Conservation (phyloP, 2,329 filamentous ascomycete genomes). For the Cladophialophora psammophila region DNA sequence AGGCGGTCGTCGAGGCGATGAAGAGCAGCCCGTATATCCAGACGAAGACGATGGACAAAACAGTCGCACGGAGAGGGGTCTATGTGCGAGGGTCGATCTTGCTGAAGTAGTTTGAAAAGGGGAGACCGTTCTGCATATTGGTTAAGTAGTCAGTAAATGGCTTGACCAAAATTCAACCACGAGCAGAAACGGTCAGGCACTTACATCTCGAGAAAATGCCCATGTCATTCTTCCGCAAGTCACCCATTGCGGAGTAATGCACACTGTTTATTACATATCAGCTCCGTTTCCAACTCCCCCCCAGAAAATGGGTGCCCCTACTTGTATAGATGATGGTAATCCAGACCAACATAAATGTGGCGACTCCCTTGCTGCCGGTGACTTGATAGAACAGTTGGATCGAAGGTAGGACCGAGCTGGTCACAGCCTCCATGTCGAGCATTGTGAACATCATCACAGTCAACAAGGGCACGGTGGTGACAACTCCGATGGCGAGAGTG, state of each 20-base stretch:
- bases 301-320: not conserved
- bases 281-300: not conserved
- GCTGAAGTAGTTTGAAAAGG: slow-evolving; percentile 51
- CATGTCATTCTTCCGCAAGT: slow-evolving; percentile 61
- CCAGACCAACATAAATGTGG: slow-evolving; percentile 55
- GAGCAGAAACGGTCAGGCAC: not conserved
- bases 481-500: slow-evolving; percentile 50
- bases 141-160: not conserved
- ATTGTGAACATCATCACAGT: slow-evolving; percentile 13
- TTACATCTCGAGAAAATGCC: slow-evolving; percentile 59
- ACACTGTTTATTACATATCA: not conserved
- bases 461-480: slow-evolving; percentile 39
- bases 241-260: slow-evolving; percentile 56
- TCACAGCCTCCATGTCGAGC: slow-evolving; percentile 15
- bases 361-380: slow-evolving; percentile 44
- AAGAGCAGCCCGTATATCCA: slow-evolving; percentile 49
- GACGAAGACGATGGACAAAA: slow-evolving; percentile 44
- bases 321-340: slow-evolving; percentile 57
- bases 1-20: slow-evolving; percentile 47
- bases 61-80: slow-evolving; percentile 50
- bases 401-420: slow-evolving; percentile 4
- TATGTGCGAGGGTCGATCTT: slow-evolving; percentile 43
- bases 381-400: slow-evolving; percentile 14
- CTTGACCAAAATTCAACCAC: not conserved
- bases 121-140: slow-evolving; percentile 49